Base-by-base conservation (phyloP, 371 early-diverging fungal species). In the Apophysomyces elegans region DNA sequence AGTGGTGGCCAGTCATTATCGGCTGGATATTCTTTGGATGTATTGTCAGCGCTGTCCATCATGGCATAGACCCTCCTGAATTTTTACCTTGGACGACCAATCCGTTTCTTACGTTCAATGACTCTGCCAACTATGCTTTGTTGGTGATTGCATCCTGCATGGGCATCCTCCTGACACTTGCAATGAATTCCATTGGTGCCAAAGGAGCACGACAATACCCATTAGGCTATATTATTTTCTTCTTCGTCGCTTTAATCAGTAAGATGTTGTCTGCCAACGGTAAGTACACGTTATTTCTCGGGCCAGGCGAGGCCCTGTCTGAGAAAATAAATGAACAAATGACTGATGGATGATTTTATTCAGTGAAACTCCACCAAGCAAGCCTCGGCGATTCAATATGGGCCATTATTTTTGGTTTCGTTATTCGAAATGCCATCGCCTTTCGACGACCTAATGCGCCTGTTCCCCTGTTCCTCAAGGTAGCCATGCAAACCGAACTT, bases 1-100 rank as follows among this genome's bases (percentile, higher is more conserved):
- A 87, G 61, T 87, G 88, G 88, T 86, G 86, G 88, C 76, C 88
- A 8, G 83, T 83, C 47, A 86, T 86, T 86, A 85, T 86, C 56
- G 88, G 88, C 13, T 75, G 86, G 35, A 72, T 85, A 37, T 83
- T 86, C 65, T 87, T 87, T 72, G 86, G 83, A 32, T 71, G 81
- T 63, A 75, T 86, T 18, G 66, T 76, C 0, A 73, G 77, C 43
- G 81, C 82, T 16, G 86, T 87, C 7, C 73, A 69, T 9, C 66
- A 84, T 57, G 74, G 57, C 32, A 76, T 87, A 58, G 80, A 80
- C 0, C 69, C 75, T 21, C 86, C 88, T 2, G 58, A 71, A n/a
- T 87, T 87, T 68, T 36, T 74, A 35, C 44, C 56, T 7, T 87
- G 88, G 88, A 62, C 66, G 14, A 61, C 62, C 7, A 87, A 87